phyloP scores from a whole-genome alignment of 129 eudicot genomes.

The Oenanthe sinensis region DNA sequence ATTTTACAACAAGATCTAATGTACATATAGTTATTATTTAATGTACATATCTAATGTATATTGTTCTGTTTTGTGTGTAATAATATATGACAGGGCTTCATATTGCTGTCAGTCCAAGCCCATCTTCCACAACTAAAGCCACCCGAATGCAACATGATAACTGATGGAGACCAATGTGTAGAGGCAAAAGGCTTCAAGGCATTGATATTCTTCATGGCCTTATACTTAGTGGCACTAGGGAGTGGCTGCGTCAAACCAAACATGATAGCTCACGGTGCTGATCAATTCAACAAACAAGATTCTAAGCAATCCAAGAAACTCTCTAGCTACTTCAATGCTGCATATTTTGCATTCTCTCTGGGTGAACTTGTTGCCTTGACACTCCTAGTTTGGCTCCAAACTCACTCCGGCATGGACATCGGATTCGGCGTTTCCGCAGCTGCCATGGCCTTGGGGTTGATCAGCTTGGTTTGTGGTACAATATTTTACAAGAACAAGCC shows the following conservation, averaged over 20 bases:
- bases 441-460: conserved; percentile 80
- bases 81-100: conserved; percentile 59
- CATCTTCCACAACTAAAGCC: conserved; percentile 83
- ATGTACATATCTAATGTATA: no score
- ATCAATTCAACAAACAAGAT: conserved; percentile 56
- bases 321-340: conserved; percentile 86
- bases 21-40: no score
- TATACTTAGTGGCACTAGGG: conserved; percentile 80
- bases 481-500: conserved; percentile 67
- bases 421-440: conserved; percentile 98
- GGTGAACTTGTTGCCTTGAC: conserved; percentile 92
- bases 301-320: conserved; percentile 70
- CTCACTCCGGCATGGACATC: conserved; percentile 97
- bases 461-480: conserved; percentile 69
- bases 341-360: conserved; percentile 86
- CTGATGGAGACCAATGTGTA: conserved; percentile 37
- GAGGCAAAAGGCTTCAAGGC: conserved; percentile 71
- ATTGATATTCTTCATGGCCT: conserved; percentile 66
- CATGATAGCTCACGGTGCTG: conserved; percentile 90
- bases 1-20: neutral
- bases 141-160: conserved; percentile 64
- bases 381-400: conserved; percentile 79
- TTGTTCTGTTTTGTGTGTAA: neutral
- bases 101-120: conserved; percentile 77
- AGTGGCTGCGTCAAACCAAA: conserved; percentile 91